A percentile compares a stretch with the other conserved stretches of the same genome.
Evolutionary conservation across 768 basidiomycete species (phyloP).

Genomic region (Phylloporus scabripes): DNA sequence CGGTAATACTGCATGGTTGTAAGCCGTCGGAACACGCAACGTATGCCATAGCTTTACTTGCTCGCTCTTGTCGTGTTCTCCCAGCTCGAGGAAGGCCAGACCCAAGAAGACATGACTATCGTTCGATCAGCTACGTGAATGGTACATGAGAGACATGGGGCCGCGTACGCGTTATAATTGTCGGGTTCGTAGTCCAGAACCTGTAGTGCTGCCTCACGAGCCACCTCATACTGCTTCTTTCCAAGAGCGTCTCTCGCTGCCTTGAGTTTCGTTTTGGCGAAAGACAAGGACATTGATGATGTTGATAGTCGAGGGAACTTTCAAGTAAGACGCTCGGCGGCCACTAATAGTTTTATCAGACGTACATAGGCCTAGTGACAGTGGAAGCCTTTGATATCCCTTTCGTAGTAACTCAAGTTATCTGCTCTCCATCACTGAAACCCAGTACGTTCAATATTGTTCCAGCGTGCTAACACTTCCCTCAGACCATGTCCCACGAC

Average conservation of each 20-base stretch:
- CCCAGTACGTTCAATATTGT: too few relatives aligned
- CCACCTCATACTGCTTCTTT: constrained; percentile 68
- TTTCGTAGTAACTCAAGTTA: too few relatives aligned
- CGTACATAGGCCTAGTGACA: too few relatives aligned
- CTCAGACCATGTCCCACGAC: too few relatives aligned
- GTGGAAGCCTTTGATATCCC: too few relatives aligned
- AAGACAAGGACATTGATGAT: constrained; percentile 29
- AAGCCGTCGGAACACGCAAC: constrained; percentile 7
- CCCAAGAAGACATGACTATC: constrained; percentile 81
- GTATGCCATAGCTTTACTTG: constrained; percentile 53
- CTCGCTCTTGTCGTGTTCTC: constrained; percentile 70
- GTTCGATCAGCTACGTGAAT: constrained; percentile 1
- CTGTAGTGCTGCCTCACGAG: constrained; percentile 59
- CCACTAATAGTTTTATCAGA: too few relatives aligned
- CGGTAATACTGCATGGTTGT: constrained; percentile 57
- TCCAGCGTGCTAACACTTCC: too few relatives aligned
- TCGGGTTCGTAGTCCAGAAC: constrained; percentile 71
- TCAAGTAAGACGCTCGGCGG: too few relatives aligned
- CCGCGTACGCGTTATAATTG: constrained; percentile 85
- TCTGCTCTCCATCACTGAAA: too few relatives aligned
- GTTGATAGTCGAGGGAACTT: too few relatives aligned
- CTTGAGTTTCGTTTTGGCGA: constrained; percentile 73
- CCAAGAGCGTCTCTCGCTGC: constrained; percentile 66
- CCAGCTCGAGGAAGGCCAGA: constrained; percentile 71
- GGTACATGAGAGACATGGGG: background rate